Base-by-base conservation (phyloP, 1,284 basidiomycete species). In the Mycena sp. region DNA sequence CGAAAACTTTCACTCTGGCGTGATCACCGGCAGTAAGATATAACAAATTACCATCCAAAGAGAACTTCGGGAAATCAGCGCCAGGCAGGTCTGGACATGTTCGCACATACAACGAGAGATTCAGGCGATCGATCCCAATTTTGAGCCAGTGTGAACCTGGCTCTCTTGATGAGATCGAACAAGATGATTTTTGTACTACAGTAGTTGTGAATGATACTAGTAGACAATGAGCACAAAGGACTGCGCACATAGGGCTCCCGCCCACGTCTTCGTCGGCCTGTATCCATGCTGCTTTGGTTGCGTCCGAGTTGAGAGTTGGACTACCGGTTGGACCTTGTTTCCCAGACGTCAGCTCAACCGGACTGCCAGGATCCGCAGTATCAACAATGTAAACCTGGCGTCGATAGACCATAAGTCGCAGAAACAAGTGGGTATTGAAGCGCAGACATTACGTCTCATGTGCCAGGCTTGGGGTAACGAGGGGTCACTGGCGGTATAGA, bases 401-500 rank as follows among this genome's bases (percentile, higher is more conserved):
- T n/a, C n/a, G n/a, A n/a, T n/a, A n/a, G n/a, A n/a, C n/a, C n/a
- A n/a, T n/a, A n/a, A n/a, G n/a, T n/a, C n/a, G n/a, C n/a, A n/a
- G n/a, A n/a, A n/a, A n/a, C n/a, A n/a, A n/a, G n/a, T n/a, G n/a
- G n/a, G n/a, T n/a, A n/a, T n/a, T n/a, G n/a, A n/a, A n/a, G n/a
- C n/a, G n/a, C n/a, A n/a, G n/a, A 92, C 91, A 72, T 93, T 87
- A 71, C 92, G 89, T 73, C 88, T 91, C 2, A 92, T 93, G 73
- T 94, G 91, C 84, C 80, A 87, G 1, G 94, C 90, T 46, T 85
- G 80, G 14, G 87, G 85, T 30, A 94, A 81, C 62, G 84, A 71
- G 1, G 92, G 90, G 67, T 94, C 91, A 73, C 95, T 95, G 54
- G 93, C 82, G 5, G 93, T 93, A 71, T 96, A 90, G 19, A 94